Conservation (phyloP, 495 filamentous ascomycete genomes). For the Elaphomyces granulatus region DNA sequence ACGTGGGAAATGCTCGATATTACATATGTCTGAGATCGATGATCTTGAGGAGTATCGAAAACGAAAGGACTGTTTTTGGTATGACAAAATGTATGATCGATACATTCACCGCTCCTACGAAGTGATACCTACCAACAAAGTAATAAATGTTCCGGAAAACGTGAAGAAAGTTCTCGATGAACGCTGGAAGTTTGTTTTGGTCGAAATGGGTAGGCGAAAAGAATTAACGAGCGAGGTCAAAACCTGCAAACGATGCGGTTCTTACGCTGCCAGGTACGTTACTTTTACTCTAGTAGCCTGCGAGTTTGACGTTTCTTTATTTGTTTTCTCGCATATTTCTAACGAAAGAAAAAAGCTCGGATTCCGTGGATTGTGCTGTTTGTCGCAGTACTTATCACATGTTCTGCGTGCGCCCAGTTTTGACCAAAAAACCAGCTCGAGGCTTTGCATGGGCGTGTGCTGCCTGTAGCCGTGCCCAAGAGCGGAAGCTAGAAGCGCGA, state of each 20-base stretch:
- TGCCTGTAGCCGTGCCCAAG: slow-evolving; percentile 85
- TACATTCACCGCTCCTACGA: slow-evolving; percentile 98
- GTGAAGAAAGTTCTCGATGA: slow-evolving; percentile 93
- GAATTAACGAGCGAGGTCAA: slow-evolving; percentile 95
- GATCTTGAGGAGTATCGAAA: slow-evolving; percentile 76
- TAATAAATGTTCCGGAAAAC: slow-evolving; percentile 88
- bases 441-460: slow-evolving; percentile 98
- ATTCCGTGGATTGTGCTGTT: slow-evolving; percentile 94
- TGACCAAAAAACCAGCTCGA: slow-evolving; percentile 92
- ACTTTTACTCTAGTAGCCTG: too few relatives aligned
- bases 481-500: slow-evolving; percentile 80
- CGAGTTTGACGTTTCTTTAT: too few relatives aligned
- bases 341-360: slow-evolving; percentile 39
- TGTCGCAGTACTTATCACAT: slow-evolving; percentile 95
- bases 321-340: too few relatives aligned
- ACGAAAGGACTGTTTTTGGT: slow-evolving; percentile 80
- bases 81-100: slow-evolving; percentile 91
- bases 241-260: slow-evolving; percentile 77
- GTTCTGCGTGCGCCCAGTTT: slow-evolving; percentile 85
- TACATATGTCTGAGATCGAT: slow-evolving; percentile 71
- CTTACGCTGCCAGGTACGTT: slow-evolving; percentile 83
- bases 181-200: slow-evolving; percentile 86
- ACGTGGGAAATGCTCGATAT: slow-evolving; percentile 82
- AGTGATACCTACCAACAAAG: slow-evolving; percentile 77
- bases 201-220: slow-evolving; percentile 81